Base-by-base conservation (phyloP, 2,329 filamentous ascomycete species). In the Geosmithia putterillii region DNA sequence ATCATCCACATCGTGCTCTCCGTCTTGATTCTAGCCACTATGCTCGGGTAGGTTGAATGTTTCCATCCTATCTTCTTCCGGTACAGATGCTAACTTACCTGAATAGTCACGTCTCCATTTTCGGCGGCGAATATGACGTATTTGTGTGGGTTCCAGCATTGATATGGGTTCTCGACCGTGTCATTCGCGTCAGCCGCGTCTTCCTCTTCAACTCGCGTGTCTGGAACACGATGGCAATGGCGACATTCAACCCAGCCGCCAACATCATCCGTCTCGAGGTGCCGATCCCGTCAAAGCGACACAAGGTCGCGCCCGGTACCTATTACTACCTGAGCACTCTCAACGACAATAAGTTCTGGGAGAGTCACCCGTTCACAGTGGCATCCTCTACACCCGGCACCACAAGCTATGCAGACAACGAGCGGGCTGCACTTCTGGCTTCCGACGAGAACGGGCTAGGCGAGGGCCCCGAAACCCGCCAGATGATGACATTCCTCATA, bases 1-100 rank as follows among this genome's bases (percentile, higher is more conserved):
- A 46, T 69, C 12, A 38, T 70, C 1, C 71, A 79, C 45, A 74
- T 78, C 7, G 54, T 63, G 3, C 56, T 79, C 15, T 69, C 76
- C 0, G 53, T 75, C 8, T 53, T 73, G 1, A 54, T 73, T 0
- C 51, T 79, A 1, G 53, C 69, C 25, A 66, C 66, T 0, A 70
- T 76, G 63, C 70, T 71, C 34, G 67, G 67, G 67, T 72, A 58
- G 49, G 71, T 28, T 20, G 14, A 35, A n/a, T n/a, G n/a, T n/a
- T 32, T 32, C 10, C 4, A 32, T 12, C 28, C 10, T 32, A 14
- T 12, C 28, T 32, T 4, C 3, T 32, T 32, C 5, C 10, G n/a
- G 9, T 18, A 12, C 14, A 28, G 1, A 42, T 48, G 34, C 48
- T 51, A 36, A 46, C 14, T 48, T 51, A 7, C 10, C 10, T 32